Conservation (phyloP, 1,139 yeast genomes). For the Saccharomyces hybrid region DNA sequence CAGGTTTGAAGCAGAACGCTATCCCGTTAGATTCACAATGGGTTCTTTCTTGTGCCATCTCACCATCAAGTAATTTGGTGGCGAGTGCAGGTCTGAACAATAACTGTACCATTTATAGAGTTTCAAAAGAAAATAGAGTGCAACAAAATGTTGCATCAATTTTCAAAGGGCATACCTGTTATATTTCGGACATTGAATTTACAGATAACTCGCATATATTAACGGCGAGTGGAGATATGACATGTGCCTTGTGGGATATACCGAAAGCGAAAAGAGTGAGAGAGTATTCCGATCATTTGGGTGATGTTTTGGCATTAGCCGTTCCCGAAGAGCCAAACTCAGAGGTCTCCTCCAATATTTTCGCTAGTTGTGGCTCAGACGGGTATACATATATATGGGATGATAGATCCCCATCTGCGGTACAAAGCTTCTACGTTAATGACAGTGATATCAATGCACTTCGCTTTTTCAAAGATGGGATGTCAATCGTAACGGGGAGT, state of each 20-base stretch:
- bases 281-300: constrained; percentile 67
- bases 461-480: constrained; percentile 64
- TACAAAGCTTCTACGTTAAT: constrained; percentile 54
- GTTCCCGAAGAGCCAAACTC: constrained; percentile 18
- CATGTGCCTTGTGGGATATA: constrained; percentile 76
- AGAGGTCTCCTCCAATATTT: constrained; percentile 30
- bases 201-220: constrained; percentile 48
- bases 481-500: constrained; percentile 60
- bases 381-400: constrained; percentile 73
- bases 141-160: constrained; percentile 45
- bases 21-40: constrained; percentile 66
- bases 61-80: constrained; percentile 56
- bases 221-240: constrained; percentile 80
- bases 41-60: constrained; percentile 68
- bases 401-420: constrained; percentile 44
- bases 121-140: constrained; percentile 33
- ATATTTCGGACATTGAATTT: constrained; percentile 69
- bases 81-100: constrained; percentile 85
- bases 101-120: constrained; percentile 60
- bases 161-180: constrained; percentile 76
- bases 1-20: constrained; percentile 66
- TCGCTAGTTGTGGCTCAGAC: constrained; percentile 71
- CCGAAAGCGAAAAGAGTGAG: constrained; percentile 47
- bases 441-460: constrained; percentile 61
- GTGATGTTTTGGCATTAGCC: constrained; percentile 62